Evolutionary conservation across 106 monocot genomes (phyloP).

Genomic region (Allium sativum): DNA sequence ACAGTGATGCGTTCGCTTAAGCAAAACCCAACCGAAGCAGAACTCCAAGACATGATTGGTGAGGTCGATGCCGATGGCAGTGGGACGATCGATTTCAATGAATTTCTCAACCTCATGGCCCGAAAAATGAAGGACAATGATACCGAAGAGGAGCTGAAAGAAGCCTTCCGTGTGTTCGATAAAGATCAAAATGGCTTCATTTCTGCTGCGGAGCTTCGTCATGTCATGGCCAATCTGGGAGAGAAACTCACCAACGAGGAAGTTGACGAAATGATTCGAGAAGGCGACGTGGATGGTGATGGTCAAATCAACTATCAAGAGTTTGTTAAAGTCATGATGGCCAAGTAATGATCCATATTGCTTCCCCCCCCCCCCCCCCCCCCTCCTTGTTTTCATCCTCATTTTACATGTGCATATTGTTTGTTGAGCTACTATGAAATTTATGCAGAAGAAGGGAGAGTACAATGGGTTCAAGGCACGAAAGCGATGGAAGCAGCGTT

Average conservation of each 20-base stretch:
- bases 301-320: conserved; percentile 57
- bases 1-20: conserved; percentile 42
- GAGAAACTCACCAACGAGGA: conserved; percentile 46
- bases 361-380: neutral
- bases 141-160: conserved; percentile 38
- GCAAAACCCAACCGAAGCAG: conserved; percentile 47
- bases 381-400: too few relatives aligned
- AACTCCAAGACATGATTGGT: conserved; percentile 51
- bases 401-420: too few relatives aligned
- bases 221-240: conserved; percentile 49
- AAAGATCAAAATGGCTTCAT: conserved; percentile 62
- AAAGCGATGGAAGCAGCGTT: too few relatives aligned
- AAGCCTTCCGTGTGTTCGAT: conserved; percentile 49
- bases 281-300: conserved; percentile 42
- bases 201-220: conserved; percentile 40
- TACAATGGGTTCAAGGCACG: too few relatives aligned
- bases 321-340: conserved; percentile 65
- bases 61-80: conserved; percentile 39
- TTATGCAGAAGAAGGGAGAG: too few relatives aligned
- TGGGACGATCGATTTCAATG: conserved; percentile 34
- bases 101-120: conserved; percentile 44
- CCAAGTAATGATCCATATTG: conserved; percentile 23
- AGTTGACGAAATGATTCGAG: conserved; percentile 43
- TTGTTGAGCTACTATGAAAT: too few relatives aligned
- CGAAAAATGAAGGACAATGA: conserved; percentile 43